Percentiles rank a stretch among this genome's conserved stretches.
phyloP scores from a whole-genome alignment of 2,329 filamentous ascomycete species.

The Tolypocladium pustulatum region DNA sequence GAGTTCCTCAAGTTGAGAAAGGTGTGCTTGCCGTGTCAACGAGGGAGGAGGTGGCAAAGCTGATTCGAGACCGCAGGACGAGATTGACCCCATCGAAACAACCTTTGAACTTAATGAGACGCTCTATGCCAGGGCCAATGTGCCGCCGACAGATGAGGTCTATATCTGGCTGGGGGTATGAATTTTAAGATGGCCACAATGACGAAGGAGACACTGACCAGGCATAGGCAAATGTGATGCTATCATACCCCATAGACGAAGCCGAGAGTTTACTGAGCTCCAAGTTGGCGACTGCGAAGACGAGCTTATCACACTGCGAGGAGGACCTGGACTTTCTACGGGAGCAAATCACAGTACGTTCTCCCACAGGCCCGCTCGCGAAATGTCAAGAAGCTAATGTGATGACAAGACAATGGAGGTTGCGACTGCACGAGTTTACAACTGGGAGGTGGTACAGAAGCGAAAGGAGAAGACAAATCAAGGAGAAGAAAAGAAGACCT shows the following conservation, averaged over 20 bases:
- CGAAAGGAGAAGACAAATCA: conserved; percentile 75
- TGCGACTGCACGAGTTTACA: conserved; percentile 93
- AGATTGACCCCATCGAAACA: conserved; percentile 67
- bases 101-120: conserved; percentile 97
- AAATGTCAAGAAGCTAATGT: conserved; percentile 5
- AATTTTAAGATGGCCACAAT: not conserved
- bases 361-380: not conserved
- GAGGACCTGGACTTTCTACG: conserved; percentile 93
- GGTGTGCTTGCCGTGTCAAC: conserved; percentile 30
- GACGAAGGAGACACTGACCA: not conserved
- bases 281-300: conserved; percentile 70
- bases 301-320: conserved; percentile 77
- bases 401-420: conserved; percentile 79
- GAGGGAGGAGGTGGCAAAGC: not conserved
- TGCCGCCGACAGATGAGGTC: conserved; percentile 79
- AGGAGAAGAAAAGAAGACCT: conserved; percentile 31
- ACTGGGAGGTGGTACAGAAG: conserved; percentile 96
- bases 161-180: conserved; percentile 89
- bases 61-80: conserved; percentile 23
- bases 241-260: conserved; percentile 85
- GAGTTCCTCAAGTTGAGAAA: conserved; percentile 70
- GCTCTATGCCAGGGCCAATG: conserved; percentile 76
- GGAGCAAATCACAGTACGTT: conserved; percentile 84
- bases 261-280: conserved; percentile 67
- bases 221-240: conserved; percentile 83